Evolutionary conservation across 768 basidiomycete species (phyloP), one percentile per base, ranked within the genome.

Genomic region (Leccinum longicurvipes): DNA sequence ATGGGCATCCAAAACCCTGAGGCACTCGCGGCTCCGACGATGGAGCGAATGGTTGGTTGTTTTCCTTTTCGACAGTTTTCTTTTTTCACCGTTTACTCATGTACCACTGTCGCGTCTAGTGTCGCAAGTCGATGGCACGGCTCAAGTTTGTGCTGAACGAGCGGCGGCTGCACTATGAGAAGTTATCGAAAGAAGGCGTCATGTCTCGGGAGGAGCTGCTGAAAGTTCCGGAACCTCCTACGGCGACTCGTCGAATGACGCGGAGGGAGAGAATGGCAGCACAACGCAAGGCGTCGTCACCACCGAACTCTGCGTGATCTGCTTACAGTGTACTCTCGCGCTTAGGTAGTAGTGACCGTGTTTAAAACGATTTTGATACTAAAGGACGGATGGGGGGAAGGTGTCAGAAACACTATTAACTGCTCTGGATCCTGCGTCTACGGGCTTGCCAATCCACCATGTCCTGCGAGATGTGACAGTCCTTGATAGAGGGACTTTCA

Each of bases 101-200:
- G 57, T 24, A 51, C 47, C 5, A 4, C 1, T 19, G 51, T 52
- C 28, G n/a, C 14, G 19, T 49, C 10, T 60, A 97, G 93, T 87
- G 86, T 72, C 88, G 90, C 21, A 96, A 94, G 77, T 87, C 91
- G 19, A 96, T 97, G 93, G 93, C 91, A n/a, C 85, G 92, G 19
- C 93, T 98, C 71, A 98, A 98, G 71, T 85, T 82, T 56, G 85
- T 98, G 21, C 77, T 98, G 48, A 93, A 93, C 66, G 95, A 98
- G 68, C 86, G 97, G 32, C 81, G 94, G 45, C 69, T 92, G 23
- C 92, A 91, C 9, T 89, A 93, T 58, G 83, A 90, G 32, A 70
- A 73, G 34, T 23, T 73, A 3, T 39, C 47, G 24, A 46, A 47
- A 36, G 62, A 65, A 41, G 68, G 68, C 0, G 50, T 46, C 10